Evolutionary conservation across 2,329 filamentous ascomycete genomes (phyloP), one percentile per base, ranked within the genome.

Genomic region (Capronia americana): DNA sequence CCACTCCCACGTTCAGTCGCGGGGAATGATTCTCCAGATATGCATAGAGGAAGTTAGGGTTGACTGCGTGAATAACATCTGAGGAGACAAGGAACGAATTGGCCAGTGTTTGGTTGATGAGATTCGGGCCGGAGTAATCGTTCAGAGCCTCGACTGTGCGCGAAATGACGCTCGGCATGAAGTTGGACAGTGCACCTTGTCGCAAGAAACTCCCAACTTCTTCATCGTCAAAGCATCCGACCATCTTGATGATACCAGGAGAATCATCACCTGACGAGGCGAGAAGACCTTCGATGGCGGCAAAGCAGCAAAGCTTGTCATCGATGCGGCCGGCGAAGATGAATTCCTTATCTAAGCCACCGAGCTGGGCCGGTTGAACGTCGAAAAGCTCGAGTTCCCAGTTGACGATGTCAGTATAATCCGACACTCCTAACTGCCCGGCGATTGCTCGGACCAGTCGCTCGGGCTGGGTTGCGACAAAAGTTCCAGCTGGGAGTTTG

Each of bases 361-460:
- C 90, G 20, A 92, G 86, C 48, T 90, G 88, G 0, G 93, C 93
- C 8, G 93, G 92, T 77, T 97, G 93, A 3, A 87, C 87, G 79
- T 98, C 95, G 76, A 90, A 99, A 34, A 99, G 89, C 80, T 99
- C 95, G 44, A 98, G 87, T 76, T 99, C 95, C 95, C 95, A 99
- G 81, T 95, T 96, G 64, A 97, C 82, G 69, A 99, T 97, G 60
- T 85, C 86, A 72, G 84, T 86, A 76, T 90, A 88, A 68, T 92
- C 87, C 60, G 83, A 81, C 68, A 98, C 87, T 32, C 87, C 87
- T n/a, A 98, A 85, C 76, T 95, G 86, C 14, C 85, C 85, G 7
- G 90, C 87, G 74, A 99, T 96, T 23, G 92, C 87, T 76, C 90
- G 88, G 67, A 98, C 92, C 23, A 99, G 86, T 69, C 89, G 88